Base-by-base conservation (phyloP, 208 protist genomes). In the Crithidia acanthocephali region DNA sequence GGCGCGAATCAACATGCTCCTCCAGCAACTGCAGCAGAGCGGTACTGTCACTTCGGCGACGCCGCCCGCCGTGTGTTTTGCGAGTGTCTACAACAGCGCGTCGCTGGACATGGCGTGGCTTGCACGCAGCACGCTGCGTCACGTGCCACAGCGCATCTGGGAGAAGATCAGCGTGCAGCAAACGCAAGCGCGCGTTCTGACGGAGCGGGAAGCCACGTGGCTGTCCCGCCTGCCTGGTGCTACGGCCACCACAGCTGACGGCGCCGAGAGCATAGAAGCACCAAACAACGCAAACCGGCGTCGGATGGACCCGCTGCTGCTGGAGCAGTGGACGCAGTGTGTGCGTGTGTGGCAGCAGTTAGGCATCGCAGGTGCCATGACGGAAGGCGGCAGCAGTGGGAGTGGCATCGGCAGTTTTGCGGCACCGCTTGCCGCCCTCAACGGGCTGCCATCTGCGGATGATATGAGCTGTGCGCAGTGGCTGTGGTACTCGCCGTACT, bases 401-500 rank as follows among this genome's bases (percentile, higher is more conserved):
- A 42, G 37, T 42, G 9, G 37, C 6, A 42, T 15, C 37, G 37
- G 13, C 37, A 42, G 13, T 42, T 0, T 42, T 0, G 47, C 3
- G 11, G 16, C 64, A 27, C 22, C 48, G 53, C 22, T 59, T 13
- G 23, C 32, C 8, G 3, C 42, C n/a, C 48, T 32, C 16, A 8
- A 4, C 10, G 45, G 7, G 30, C 52, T 10, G 9, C n/a, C 9
- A 27, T 66, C 72, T 11, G 72, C 56, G 11, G 72, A 73, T 37
- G 68, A 73, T 25, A 50, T 76, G 22, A 79, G 65, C 11, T 77
- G 72, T 28, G 76, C 65, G 30, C 60, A 86, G 63, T 81, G 81
- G 65, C 50, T 91, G 55, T 91, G 86, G 86, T 76, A 75, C 60
- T 88, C 83, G 7, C 79, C 81, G 13, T 76, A 83, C 73, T 89